A percentile compares a stretch with the other conserved stretches of the same genome.
These are phyloP conservation scores for Colletotrichum phormii DNA, from an alignment of 2,329 filamentous ascomycete species.

Conservation along the genomic window DNA sequence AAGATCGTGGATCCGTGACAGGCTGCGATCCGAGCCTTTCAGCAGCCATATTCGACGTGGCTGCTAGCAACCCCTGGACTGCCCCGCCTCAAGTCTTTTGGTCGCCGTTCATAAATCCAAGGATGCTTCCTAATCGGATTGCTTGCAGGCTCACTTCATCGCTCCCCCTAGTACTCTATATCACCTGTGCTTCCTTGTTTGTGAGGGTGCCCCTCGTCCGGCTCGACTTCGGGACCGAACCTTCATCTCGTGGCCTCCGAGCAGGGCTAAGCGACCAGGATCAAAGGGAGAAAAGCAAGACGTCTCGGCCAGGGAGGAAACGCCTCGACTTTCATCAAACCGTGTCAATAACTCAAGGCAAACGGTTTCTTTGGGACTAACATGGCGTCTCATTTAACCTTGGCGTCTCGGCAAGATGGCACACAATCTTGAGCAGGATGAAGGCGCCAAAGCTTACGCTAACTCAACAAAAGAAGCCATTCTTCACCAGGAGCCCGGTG, in stretches of 20 bases:
- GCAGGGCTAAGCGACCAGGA: background rate
- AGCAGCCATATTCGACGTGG: background rate
- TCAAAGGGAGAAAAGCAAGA: background rate
- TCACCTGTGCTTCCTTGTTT: background rate
- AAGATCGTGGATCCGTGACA: background rate
- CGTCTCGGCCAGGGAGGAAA: constrained; percentile 3
- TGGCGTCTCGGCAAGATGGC: background rate
- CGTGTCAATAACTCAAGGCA: background rate
- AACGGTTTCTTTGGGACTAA: background rate
- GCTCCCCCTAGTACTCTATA: background rate
- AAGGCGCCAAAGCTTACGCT: background rate
- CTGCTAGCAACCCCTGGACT: background rate
- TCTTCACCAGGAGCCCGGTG: constrained; percentile 13
- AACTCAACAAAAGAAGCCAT: background rate
- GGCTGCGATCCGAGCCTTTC: background rate
- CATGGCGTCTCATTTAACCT: background rate
- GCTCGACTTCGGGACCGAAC: background rate
- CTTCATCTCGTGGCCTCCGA: background rate
- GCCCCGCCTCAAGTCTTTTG: background rate
- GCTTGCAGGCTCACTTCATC: background rate
- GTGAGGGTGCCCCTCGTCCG: background rate
- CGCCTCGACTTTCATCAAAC: background rate
- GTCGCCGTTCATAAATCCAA: background rate
- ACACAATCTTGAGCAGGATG: background rate
- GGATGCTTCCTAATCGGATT: background rate